Base-by-base conservation (phyloP, 768 basidiomycete genomes). In the Tulasnella sp. region DNA sequence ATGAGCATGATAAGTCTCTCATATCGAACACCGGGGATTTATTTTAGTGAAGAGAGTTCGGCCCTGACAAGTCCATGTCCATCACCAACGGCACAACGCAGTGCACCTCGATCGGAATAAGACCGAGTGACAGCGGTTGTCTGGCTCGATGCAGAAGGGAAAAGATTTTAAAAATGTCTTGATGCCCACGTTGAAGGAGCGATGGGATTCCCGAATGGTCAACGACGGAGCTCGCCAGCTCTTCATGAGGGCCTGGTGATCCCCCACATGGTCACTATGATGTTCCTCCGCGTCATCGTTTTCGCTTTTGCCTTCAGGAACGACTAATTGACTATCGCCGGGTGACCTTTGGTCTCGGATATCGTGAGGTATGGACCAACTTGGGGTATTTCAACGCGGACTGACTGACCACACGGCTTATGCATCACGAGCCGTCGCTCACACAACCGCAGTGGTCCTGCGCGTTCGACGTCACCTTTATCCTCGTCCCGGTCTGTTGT, bases 391-490 rank as follows among this genome's bases (percentile, higher is more conserved):
- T 8, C 39, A 34, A 39, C 25, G 15, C n/a, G 2, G 31, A 38
- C 67, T 38, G 17, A 34, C 11, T 15, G 12, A 15, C 45, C 15
- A 29, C 42, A 14, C n/a, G n/a, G n/a, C n/a, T 45, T 45, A 2
- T 19, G 15, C 40, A 1, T 40, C 40, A 15, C 12, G 79, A 96
- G 95, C 90, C 54, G 91, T 93, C 79, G 94, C 96, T 71, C 91
- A 94, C 83, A 84, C 91, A 2, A 92, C 96, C 54, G 96, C 96
- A 6, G 90, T 97, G 67, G 89, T 96, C 70, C 88, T 97, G 11
- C 94, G 97, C 80, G 87, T 97, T 98, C 82, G 97, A 96, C 87
- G 90, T 96, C 78, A 96, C 15, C 1, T 45, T 49, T 7, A 22
- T n/a, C 49, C 22, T 49, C n/a, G 22, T 49, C 49, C 42, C 49